Evolutionary conservation across 352 stramenopile genomes (phyloP), one percentile per base, ranked within the genome.

Genomic region (Aphanomyces euteiches): DNA sequence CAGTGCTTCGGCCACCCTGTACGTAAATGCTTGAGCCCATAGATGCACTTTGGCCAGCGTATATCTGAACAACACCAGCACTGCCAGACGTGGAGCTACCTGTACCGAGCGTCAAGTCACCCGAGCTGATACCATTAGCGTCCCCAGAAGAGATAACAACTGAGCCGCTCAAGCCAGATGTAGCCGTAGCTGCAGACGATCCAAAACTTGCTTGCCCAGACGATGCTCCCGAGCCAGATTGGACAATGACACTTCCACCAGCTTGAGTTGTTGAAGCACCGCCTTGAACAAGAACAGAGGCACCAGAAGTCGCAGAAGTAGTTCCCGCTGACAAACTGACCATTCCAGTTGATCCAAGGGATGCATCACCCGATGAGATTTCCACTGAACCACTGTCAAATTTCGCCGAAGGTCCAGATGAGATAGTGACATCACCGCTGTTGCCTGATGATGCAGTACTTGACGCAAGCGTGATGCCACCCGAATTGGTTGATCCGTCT

Each of bases 311-410:
- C 7, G 54, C 7, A 17, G 64, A 47, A 48, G 72, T 56, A 47
- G 45, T 63, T 39, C 79, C 77, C 13, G 72, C 78, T 45, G 66
- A 75, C 41, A 85, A 53, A 45, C 70, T 66, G 13, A 73, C 15
- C 15, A 56, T 69, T 4, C 77, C 79, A 67, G 73, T 77, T 47
- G 66, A 72, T 66, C 64, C 67, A 37, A 43, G 66, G 54, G 15
- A 48, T 38, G 73, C 59, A 45, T 66, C 73, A 19, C 77, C 77
- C 61, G 73, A 76, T 28, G 39, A 53, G 73, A 86, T 74, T 15
- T 56, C 28, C 63, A 78, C 76, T 63, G 57, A 47, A 12, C 76
- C 79, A 56, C 77, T 81, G 40, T 54, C 73, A 66, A 76, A 65
- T 48, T 65, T 53, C 8, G 37, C 41, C 7, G 72, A 73, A 1